Evolutionary conservation across 1,284 basidiomycete species (phyloP).

Genomic region (Vanrija humicola): DNA sequence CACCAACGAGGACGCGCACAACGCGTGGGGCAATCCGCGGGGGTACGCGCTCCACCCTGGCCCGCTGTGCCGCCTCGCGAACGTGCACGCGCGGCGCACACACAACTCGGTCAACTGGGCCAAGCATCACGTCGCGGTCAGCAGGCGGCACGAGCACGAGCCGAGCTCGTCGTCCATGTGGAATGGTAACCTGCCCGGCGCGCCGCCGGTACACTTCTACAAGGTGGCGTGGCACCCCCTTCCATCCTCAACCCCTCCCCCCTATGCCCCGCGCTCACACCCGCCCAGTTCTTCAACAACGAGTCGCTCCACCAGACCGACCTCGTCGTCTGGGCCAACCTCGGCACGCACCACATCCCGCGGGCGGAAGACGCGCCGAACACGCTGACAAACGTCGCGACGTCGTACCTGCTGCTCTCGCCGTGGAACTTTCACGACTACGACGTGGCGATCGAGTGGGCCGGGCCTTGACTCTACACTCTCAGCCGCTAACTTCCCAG

Average conservation of each 20-base stretch:
- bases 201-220: constrained; percentile 60
- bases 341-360: constrained; percentile 56
- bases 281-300: constrained; percentile 57
- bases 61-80: constrained; percentile 22
- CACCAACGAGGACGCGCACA: constrained; percentile 25
- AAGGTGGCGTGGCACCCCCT: constrained; percentile 12
- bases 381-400: constrained; percentile 60
- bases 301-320: constrained; percentile 53
- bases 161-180: constrained; percentile 57
- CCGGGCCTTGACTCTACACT: not conserved
- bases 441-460: constrained; percentile 55
- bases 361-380: constrained; percentile 57
- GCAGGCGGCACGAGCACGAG: constrained; percentile 59
- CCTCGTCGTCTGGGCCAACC: constrained; percentile 61
- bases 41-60: constrained; percentile 45
- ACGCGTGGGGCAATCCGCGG: constrained; percentile 57
- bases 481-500: constrained; percentile 1
- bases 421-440: constrained; percentile 64
- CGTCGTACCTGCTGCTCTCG: constrained; percentile 57
- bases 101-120: constrained; percentile 63
- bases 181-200: constrained; percentile 61
- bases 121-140: constrained; percentile 60
- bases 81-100: constrained; percentile 56
- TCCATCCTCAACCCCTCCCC: too few species aligned
- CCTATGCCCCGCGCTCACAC: not conserved